Evolutionary conservation across 768 basidiomycete species (phyloP).

Genomic region (Podaxis sp.): DNA sequence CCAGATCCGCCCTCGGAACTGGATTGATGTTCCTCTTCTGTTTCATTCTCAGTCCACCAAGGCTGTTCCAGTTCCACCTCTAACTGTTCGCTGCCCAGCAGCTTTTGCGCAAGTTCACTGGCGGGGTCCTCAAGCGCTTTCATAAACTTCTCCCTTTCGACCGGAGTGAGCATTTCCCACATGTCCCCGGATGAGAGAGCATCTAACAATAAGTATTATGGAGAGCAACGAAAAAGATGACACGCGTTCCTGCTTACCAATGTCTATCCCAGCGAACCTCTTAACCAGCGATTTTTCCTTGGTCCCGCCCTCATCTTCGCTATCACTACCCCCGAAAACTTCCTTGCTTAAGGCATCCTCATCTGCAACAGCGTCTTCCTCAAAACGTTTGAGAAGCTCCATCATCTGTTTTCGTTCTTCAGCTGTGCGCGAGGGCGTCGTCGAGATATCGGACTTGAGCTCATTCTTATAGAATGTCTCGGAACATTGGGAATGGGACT

Average conservation of each 20-base stretch:
- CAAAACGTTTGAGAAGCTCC: slow-evolving; percentile 69
- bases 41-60: slow-evolving; percentile 58
- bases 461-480: slow-evolving; percentile 82
- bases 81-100: slow-evolving; percentile 59
- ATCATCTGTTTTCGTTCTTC: slow-evolving; percentile 68
- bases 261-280: slow-evolving; percentile 56
- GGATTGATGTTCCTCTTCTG: not conserved
- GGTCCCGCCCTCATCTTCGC: slow-evolving; percentile 37
- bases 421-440: slow-evolving; percentile 51
- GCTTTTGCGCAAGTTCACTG: slow-evolving; percentile 57
- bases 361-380: slow-evolving; percentile 50
- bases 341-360: slow-evolving; percentile 22
- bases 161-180: slow-evolving; percentile 60
- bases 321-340: slow-evolving; percentile 26
- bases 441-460: slow-evolving; percentile 60
- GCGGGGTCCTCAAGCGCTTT: slow-evolving; percentile 58
- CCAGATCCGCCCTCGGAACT: not conserved
- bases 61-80: slow-evolving; percentile 50
- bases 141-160: slow-evolving; percentile 62
- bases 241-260: slow-evolving; percentile 45
- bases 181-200: slow-evolving; percentile 54
- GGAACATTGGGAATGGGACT: slow-evolving; percentile 73
- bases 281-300: slow-evolving; percentile 41
- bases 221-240: not conserved
- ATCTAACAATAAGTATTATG: slow-evolving; percentile 36